Base-by-base conservation (phyloP, 2,329 filamentous ascomycete genomes). In the Cadophora luteo-olivacea region DNA sequence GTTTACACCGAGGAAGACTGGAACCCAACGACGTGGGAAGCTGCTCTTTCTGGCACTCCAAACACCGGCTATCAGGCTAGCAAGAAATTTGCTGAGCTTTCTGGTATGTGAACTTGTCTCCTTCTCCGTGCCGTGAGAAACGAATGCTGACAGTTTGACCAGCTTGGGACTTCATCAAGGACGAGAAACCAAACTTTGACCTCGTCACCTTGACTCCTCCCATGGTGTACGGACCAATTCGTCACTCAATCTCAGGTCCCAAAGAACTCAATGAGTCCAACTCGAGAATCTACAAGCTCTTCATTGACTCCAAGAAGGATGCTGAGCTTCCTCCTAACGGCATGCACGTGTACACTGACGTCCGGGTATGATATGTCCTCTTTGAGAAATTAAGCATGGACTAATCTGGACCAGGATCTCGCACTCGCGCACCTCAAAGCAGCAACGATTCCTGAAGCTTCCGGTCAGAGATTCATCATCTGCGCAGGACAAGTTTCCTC, bases 201-300 rank as follows among this genome's bases (percentile, higher is more conserved):
- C 77, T 91, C 54, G 82, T 85, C 7, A 86, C 85, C 6, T 85
- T 91, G 71, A 87, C 87, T 73, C 85, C 86, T 69, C 88, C 88
- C 0, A 83, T 87, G 72, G 86, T 89, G 0, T 85, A 90, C 67
- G 89, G 89, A 0, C 89, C 89, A 0, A 78, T 90, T 4, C 83
- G 87, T 66, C 85, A 90, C 72, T 87, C 87, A 69, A 82, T 93
- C 2, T 82, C 87, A 67, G 84, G 81, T 25, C 82, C 91, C 0
- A 84, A 87, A 19, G 81, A 81, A 5, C 81, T 93, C 72, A 94
- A 93, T 80, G 91, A 90, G 1, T 92, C 89, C 11, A 93, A 92
- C 76, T 84, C 87, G 71, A 79, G 80, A 74, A 82, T 88, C 66
- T 85, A 84, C 19, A 79, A 80, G 36, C 77, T 86, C 32, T 78